These are phyloP conservation scores for Yarrowia yakushimensis DNA, from an alignment of 805 yeast species.

Conservation along the genomic window DNA sequence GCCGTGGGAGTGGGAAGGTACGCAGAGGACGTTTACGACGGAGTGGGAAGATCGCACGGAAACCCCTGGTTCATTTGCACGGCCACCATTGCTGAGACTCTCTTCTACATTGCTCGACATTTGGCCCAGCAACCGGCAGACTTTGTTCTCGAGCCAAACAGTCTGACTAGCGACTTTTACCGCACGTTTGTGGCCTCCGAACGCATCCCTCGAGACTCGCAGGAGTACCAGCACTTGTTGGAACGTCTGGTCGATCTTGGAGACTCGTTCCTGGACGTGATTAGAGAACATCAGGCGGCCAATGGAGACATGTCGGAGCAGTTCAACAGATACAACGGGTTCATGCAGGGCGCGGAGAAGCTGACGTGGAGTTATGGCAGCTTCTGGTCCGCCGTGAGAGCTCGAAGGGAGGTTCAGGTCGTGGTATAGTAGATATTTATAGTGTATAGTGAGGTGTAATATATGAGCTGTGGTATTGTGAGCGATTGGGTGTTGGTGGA, in stretches of 20 bases:
- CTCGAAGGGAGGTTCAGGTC: background rate
- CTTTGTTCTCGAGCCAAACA: slow-evolving; percentile 27
- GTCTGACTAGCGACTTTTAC: slow-evolving; percentile 27
- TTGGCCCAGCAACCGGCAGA: slow-evolving; percentile 28
- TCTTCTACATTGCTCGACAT: slow-evolving; percentile 36
- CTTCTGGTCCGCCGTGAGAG: slow-evolving; percentile 56
- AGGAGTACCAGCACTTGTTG: slow-evolving; percentile 27
- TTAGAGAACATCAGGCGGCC: slow-evolving; percentile 48
- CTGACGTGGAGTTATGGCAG: slow-evolving; percentile 91
- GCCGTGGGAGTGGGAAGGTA: slow-evolving; percentile 63
- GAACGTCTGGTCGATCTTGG: slow-evolving; percentile 39
- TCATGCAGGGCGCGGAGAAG: slow-evolving; percentile 79
- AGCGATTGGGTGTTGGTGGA: too few relatives aligned
- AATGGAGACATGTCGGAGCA: slow-evolving; percentile 85
- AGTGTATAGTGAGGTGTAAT: too few relatives aligned
- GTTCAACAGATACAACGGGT: slow-evolving; percentile 76
- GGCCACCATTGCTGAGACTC: slow-evolving; percentile 37
- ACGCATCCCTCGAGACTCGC: background rate
- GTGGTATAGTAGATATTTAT: too few relatives aligned
- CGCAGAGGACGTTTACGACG: slow-evolving; percentile 89
- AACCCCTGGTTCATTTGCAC: slow-evolving; percentile 85
- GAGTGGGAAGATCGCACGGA: slow-evolving; percentile 66
- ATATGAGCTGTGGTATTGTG: too few relatives aligned
- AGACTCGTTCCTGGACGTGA: slow-evolving; percentile 48
- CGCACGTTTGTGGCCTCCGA: slow-evolving; percentile 35